Percentiles rank a stretch among this genome's conserved stretches.
Conservation (phyloP, 306 rosid species). For the Lathyrus oleraceus region DNA sequence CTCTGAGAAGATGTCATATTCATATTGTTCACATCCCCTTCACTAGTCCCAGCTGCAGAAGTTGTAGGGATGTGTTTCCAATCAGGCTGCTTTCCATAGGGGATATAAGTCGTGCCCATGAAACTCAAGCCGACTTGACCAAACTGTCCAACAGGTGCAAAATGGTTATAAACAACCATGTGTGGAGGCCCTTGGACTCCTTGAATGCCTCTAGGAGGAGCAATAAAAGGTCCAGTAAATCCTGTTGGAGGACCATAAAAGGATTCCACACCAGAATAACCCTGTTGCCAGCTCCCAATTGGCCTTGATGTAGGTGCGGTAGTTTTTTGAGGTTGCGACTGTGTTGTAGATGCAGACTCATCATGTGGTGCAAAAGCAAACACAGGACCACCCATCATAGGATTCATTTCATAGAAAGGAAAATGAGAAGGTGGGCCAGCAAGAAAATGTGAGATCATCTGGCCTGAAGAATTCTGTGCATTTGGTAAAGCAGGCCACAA, state of each 20-base stretch:
- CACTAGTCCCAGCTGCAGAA: conserved; percentile 59
- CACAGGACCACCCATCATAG: conserved; percentile 89
- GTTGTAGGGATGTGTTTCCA: conserved; percentile 87
- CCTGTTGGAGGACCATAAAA: conserved; percentile 95
- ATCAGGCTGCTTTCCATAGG: conserved; percentile 95
- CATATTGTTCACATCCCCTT: conserved; percentile 70
- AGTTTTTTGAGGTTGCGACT: conserved; percentile 68
- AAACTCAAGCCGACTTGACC: conserved; percentile 98
- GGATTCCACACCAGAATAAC: conserved; percentile 91
- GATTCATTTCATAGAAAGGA: conserved; percentile 95
- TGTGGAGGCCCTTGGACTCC: conserved; percentile 97
- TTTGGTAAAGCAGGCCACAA: conserved; percentile 78
- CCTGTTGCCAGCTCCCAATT: conserved; percentile 83
- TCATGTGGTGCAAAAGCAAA: conserved; percentile 87
- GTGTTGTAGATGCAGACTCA: conserved; percentile 69
- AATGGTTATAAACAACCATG: conserved; percentile 98
- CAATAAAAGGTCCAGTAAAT: conserved; percentile 81
- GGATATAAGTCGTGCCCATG: conserved; percentile 94
- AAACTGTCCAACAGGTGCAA: conserved; percentile 94
- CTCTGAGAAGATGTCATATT: conserved; percentile 70
- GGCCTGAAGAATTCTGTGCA: conserved; percentile 75
- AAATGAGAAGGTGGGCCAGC: conserved; percentile 79
- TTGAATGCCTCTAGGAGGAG: conserved; percentile 87
- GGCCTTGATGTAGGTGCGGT: conserved; percentile 60
- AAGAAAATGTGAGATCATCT: conserved; percentile 82